Evolutionary conservation across 345 rosid species (phyloP).

Genomic region (Capsella bursapastoris): DNA sequence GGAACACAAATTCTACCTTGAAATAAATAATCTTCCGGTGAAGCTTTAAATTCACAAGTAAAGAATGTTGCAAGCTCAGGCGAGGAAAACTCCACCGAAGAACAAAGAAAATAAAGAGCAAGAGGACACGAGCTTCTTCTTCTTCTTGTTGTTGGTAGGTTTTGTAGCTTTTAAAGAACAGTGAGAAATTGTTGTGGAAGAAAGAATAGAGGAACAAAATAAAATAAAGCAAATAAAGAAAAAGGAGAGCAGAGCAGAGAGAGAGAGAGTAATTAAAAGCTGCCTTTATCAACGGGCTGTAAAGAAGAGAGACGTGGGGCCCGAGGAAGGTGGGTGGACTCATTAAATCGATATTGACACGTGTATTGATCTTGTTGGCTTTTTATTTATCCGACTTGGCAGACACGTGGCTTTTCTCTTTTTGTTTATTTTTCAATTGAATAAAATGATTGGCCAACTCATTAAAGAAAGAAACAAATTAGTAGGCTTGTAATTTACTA

Average conservation of each 20-base stretch:
- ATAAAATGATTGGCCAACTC: constrained; percentile 43
- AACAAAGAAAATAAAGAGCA: too few relatives aligned
- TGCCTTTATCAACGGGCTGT: constrained; percentile 46
- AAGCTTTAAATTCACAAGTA: not conserved
- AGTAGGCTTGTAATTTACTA: not conserved
- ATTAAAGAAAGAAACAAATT: constrained; percentile 7
- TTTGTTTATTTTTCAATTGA: not conserved
- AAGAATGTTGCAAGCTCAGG: constrained; percentile 16
- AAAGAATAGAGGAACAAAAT: not conserved
- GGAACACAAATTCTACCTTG: constrained; percentile 8
- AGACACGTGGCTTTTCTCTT: constrained; percentile 5
- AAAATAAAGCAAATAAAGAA: not conserved
- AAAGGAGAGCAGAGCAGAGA: not conserved
- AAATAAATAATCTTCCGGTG: not conserved
- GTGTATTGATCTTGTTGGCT: constrained; percentile 2
- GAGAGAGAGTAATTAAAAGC: constrained; percentile 35
- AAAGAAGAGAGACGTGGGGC: constrained; percentile 43
- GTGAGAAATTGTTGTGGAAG: constrained; percentile 26
- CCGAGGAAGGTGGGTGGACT: constrained; percentile 41
- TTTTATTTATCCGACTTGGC: constrained; percentile 21
- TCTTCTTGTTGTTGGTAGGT: constrained; percentile 24
- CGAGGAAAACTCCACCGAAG: not conserved
- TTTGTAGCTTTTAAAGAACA: constrained; percentile 22
- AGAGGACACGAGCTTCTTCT: constrained; percentile 24
- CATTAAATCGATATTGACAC: constrained; percentile 33